Percentiles rank a stretch among this genome's conserved stretches.
Conservation (phyloP, 2,329 filamentous ascomycete species). For the Ciborinia camelliae region DNA sequence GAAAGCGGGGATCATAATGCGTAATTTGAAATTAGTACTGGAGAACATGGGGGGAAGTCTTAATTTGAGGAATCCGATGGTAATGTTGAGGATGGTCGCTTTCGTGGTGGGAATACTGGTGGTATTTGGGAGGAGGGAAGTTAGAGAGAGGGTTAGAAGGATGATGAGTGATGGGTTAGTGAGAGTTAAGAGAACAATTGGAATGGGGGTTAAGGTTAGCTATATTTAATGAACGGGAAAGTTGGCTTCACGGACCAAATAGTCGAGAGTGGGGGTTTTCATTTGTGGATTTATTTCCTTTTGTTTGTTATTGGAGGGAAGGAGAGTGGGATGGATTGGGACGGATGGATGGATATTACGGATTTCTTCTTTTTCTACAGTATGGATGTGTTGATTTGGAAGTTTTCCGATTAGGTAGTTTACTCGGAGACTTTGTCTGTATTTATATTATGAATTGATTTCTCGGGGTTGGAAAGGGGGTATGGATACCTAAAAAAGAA, state of each 20-base stretch:
- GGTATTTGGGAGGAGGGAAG: conserved; percentile 69
- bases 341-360: background rate
- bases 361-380: background rate
- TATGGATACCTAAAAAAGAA: too few relatives aligned
- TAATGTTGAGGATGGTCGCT: conserved; percentile 62
- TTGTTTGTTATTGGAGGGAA: background rate
- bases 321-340: background rate
- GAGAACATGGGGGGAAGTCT: conserved; percentile 50
- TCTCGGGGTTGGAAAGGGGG: background rate
- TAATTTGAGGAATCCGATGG: conserved; percentile 51
- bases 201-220: conserved; percentile 96
- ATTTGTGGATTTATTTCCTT: background rate
- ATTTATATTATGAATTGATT: conserved; percentile 12
- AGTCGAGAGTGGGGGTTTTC: background rate
- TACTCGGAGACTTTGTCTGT: background rate
- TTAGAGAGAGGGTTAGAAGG: conserved; percentile 70
- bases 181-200: conserved; percentile 52
- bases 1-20: conserved; percentile 45
- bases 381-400: background rate
- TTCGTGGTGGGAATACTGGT: conserved; percentile 77
- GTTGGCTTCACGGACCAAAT: background rate
- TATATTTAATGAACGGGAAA: conserved; percentile 64
- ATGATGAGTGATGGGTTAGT: conserved; percentile 68
- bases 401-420: background rate
- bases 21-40: conserved; percentile 50